Evolutionary conservation across 2,329 filamentous ascomycete genomes (phyloP), one percentile per base, ranked within the genome.

Genomic region (Hypoxylon rubiginosum): DNA sequence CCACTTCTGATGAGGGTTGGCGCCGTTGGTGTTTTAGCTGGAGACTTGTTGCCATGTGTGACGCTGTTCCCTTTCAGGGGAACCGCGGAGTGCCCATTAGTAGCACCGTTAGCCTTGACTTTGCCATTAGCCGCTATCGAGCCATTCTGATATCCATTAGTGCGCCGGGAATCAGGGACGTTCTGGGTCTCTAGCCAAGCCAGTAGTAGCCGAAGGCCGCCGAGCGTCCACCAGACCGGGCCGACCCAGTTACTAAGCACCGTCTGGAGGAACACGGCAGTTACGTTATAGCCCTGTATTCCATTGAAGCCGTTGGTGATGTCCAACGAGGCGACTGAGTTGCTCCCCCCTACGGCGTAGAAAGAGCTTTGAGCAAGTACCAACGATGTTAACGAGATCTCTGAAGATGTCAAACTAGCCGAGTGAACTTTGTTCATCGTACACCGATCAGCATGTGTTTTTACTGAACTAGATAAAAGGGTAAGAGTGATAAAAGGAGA

Each of bases 241-340:
- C 62, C 62, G 48, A 66, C 28, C 62, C 62, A 62, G 32, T 66
- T 66, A 21, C 46, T 58, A 2, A 61, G 43, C 17, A 66, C 39
- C 8, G 62, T 57, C 48, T 66, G 62, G 5, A 66, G 19, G 34
- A 43, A 54, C 15, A 64, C 55, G 17, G 49, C 49, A 11, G 49
- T 24, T 8, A 55, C 24, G 32, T 58, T 64, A 3, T 41, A 49
- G 4, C 52, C 62, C 19, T 19, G 17, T 24, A 66, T 39, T 49
- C 62, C 58, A 41, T 66, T 66, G 21, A 62, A 66, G 17, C 62
- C 62, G 49, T 66, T 66, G 11, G 41, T 36, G 45, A 66, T 50
- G 48, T 66, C 62, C 8, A 66, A 15, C 8, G 62, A 57, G n/a
- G 51, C 48, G 41, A 66, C 36, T 6, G 62, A 52, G 48, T 66